Percentiles rank a stretch among this genome's conserved stretches.
phyloP scores from a whole-genome alignment of 805 yeast genomes.

The Saturnispora dispora region DNA sequence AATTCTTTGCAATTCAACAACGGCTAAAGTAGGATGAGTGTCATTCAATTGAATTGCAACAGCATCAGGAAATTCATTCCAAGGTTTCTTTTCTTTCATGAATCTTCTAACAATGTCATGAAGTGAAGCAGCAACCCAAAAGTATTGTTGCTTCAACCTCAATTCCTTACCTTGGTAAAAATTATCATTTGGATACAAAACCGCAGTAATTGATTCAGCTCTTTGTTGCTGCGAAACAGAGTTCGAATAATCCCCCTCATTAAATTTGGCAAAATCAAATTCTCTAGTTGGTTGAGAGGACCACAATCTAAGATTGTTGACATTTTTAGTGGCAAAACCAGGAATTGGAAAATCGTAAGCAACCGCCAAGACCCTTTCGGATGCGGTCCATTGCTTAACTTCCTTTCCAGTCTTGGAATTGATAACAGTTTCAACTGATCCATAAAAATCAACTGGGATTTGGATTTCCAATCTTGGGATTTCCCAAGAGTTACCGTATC shows the following conservation, averaged over 20 bases:
- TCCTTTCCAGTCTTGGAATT: constrained; percentile 46
- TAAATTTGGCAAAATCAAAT: constrained; percentile 85
- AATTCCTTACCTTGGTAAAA: constrained; percentile 86
- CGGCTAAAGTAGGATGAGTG: constrained; percentile 88
- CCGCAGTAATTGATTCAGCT: constrained; percentile 90
- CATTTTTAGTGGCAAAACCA: constrained; percentile 73
- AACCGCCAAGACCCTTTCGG: constrained; percentile 81
- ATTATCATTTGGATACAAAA: constrained; percentile 88
- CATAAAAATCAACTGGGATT: constrained; percentile 85
- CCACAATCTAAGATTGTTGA: constrained; percentile 88
- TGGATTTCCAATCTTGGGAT: constrained; percentile 78
- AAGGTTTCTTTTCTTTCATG: constrained; percentile 65
- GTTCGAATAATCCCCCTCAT: constrained; percentile 80
- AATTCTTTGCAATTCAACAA: constrained; percentile 82
- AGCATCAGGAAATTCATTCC: constrained; percentile 77
- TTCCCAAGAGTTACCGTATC: constrained; percentile 89
- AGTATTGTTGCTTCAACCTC: constrained; percentile 89
- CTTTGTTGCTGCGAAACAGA: constrained; percentile 79
- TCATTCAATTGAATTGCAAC: constrained; percentile 91
- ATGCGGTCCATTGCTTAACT: constrained; percentile 72
- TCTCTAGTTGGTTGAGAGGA: constrained; percentile 82
- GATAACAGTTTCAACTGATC: constrained; percentile 53
- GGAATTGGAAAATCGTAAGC: constrained; percentile 92
- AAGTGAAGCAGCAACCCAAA: constrained; percentile 93
- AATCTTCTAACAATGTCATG: constrained; percentile 87